Base-by-base conservation (phyloP, 1,284 basidiomycete genomes). In the Trametes versicolor region DNA sequence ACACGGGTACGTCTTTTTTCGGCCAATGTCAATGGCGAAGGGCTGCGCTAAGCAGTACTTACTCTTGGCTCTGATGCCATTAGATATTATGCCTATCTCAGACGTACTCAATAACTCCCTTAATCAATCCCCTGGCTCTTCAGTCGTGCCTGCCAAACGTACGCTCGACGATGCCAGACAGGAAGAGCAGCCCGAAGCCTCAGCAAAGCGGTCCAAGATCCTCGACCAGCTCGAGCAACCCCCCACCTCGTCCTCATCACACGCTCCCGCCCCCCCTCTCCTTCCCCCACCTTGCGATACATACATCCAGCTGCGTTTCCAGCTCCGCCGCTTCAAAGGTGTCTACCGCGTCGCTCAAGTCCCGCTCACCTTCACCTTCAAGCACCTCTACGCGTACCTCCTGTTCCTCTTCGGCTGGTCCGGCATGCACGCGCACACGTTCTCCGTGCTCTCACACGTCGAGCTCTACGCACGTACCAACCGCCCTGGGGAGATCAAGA, bases 401-500 rank as follows among this genome's bases (percentile, higher is more conserved):
- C 72, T 76, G 37, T 77, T 77, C 71, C 72, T 78, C 68, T 81
- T 79, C 61, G 80, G 80, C 39, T 79, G 76, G 76, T 71, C 69
- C 52, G 70, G 76, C 32, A 51, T 68, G 4, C 78, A 78, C 59
- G 52, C 66, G 27, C 78, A 77, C 62, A 60, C 64, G 1, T 70
- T 72, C 15, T 65, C 73, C 32, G 74, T 78, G 7, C 71, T 69
- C 58, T 66, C 72, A 9, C 56, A 77, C 54, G 71, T 73, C 50
- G 70, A 75, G 59, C 66, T 73, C 58, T 72, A 76, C 55, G 68
- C 72, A 4, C 29, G 60, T 2, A 64, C 67, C 2, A 60, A 59
- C 37, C 68, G 68, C 51, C 68, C 60, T 39, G 74, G 76, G n/a
- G 74, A 76, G 19, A 75, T 79, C 71, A 76, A 76, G 70, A 68